Evolutionary conservation across 1,284 basidiomycete genomes (phyloP).

Genomic region (Apiotrichum mycotoxinovorans): DNA sequence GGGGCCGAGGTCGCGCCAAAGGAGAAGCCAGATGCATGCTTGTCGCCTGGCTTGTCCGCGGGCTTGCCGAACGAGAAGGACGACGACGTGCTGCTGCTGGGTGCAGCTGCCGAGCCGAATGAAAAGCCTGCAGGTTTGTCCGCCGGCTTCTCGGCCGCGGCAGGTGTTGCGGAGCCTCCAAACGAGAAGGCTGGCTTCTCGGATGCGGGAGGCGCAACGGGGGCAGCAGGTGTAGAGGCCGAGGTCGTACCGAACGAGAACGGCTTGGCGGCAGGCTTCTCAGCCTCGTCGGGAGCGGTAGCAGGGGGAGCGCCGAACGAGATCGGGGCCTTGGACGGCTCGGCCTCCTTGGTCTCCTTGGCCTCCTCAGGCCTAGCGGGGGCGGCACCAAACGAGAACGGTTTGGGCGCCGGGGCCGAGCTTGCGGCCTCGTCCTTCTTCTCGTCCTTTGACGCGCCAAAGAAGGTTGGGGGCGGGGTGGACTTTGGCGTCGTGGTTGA

Average conservation of each 20-base stretch:
- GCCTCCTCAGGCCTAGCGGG: not conserved
- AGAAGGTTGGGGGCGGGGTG: not conserved
- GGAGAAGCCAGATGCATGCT: not conserved
- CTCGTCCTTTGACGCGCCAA: not conserved
- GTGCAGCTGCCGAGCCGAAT: too few species aligned
- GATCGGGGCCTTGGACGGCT: slow-evolving; percentile 4
- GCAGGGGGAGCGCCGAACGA: not conserved
- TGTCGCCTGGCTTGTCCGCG: not conserved
- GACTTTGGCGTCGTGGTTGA: slow-evolving; percentile 8
- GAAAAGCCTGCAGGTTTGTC: not conserved
- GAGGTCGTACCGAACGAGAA: slow-evolving; percentile 1
- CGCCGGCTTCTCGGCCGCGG: not conserved
- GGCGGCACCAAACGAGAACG: slow-evolving; percentile 6
- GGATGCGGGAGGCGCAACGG: not conserved
- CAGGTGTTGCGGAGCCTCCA: not conserved
- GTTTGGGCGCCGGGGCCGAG: not conserved
- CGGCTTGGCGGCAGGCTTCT: slow-evolving; percentile 2
- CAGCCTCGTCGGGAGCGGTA: not conserved
- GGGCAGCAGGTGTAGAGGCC: not conserved
- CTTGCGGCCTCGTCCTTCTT: not conserved
- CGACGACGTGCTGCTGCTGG: too few species aligned
- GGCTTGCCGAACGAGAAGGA: slow-evolving; percentile 1
- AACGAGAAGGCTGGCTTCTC: not conserved
- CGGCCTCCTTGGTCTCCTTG: not conserved
- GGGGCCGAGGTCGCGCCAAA: not conserved